These are phyloP conservation scores for Knufia petricola DNA, from an alignment of 2,329 filamentous ascomycete species.

Conservation along the genomic window DNA sequence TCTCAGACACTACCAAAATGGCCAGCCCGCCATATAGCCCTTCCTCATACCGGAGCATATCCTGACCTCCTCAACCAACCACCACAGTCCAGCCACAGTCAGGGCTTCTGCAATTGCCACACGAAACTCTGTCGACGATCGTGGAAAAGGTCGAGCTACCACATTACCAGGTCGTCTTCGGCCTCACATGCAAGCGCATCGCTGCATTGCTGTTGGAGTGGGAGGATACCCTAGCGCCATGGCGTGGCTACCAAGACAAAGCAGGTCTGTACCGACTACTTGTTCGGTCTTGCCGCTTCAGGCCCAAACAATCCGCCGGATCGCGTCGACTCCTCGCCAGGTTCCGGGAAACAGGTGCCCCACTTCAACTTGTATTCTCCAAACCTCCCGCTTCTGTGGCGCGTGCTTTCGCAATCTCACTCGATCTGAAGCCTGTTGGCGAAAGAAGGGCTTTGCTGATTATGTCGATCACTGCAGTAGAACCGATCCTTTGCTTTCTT, in stretches of 20 bases:
- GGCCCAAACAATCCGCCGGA: no score
- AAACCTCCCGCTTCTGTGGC: conserved; percentile 12
- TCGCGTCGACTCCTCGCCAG: no score
- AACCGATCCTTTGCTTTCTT: no score
- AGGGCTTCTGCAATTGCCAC: conserved; percentile 12
- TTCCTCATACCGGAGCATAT: no score
- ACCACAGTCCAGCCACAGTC: not conserved
- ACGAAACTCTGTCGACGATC: conserved; percentile 15
- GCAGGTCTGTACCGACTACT: conserved; percentile 16
- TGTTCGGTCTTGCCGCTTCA: conserved; percentile 8
- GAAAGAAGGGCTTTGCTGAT: not conserved
- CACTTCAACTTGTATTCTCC: no score
- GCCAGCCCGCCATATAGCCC: not conserved
- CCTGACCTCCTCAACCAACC: not conserved
- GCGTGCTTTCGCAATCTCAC: conserved; percentile 15
- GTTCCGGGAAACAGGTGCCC: no score
- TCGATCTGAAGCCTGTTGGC: conserved; percentile 10
- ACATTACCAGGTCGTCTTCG: conserved; percentile 16
- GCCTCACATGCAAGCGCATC: conserved; percentile 17
- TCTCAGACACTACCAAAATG: conserved; percentile 7
- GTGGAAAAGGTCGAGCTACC: conserved; percentile 13
- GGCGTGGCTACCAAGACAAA: conserved; percentile 19
- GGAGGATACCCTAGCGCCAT: conserved; percentile 10
- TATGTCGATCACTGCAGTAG: no score
- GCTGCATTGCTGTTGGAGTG: conserved; percentile 1